Conservation (phyloP, 1,284 basidiomycete genomes). For the Cryptococcus hybrid region DNA sequence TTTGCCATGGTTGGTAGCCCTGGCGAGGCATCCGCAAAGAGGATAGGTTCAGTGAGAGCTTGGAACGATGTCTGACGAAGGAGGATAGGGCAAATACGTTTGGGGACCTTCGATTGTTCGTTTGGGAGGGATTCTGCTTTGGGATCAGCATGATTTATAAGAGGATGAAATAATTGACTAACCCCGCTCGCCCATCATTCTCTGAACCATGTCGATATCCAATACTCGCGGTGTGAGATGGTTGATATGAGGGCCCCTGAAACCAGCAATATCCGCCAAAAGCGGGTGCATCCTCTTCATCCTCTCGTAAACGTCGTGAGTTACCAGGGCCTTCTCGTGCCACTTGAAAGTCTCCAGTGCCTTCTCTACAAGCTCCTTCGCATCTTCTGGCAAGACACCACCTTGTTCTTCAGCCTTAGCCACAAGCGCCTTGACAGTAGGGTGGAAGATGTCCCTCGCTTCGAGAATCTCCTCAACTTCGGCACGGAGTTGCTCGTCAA, state of each 20-base stretch:
- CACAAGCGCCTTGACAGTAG: constrained; percentile 35
- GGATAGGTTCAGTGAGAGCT: constrained; percentile 48
- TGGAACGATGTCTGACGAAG: constrained; percentile 52
- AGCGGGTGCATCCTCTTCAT: constrained; percentile 45
- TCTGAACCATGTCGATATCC: constrained; percentile 51
- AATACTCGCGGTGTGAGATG: constrained; percentile 52
- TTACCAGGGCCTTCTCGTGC: constrained; percentile 47
- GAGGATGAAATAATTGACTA: not conserved
- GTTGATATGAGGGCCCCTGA: constrained; percentile 53
- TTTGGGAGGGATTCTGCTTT: constrained; percentile 48
- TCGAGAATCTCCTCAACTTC: constrained; percentile 36
- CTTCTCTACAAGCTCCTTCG: constrained; percentile 38
- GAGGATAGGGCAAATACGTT: constrained; percentile 44
- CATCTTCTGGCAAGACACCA: constrained; percentile 26
- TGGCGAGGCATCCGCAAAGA: constrained; percentile 28
- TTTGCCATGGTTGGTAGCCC: constrained; percentile 19
- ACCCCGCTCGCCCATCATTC: constrained; percentile 43
- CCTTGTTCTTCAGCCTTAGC: constrained; percentile 38
- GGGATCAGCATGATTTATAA: not conserved
- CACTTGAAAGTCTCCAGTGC: constrained; percentile 51
- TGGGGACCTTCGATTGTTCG: constrained; percentile 50
- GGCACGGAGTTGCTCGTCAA: constrained; percentile 26
- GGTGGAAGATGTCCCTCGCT: constrained; percentile 46
- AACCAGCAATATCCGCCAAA: constrained; percentile 51
- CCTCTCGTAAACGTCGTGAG: constrained; percentile 35